These are phyloP conservation scores for Isabelozyma heimii DNA, from an alignment of 805 yeast genomes.

Conservation along the genomic window DNA sequence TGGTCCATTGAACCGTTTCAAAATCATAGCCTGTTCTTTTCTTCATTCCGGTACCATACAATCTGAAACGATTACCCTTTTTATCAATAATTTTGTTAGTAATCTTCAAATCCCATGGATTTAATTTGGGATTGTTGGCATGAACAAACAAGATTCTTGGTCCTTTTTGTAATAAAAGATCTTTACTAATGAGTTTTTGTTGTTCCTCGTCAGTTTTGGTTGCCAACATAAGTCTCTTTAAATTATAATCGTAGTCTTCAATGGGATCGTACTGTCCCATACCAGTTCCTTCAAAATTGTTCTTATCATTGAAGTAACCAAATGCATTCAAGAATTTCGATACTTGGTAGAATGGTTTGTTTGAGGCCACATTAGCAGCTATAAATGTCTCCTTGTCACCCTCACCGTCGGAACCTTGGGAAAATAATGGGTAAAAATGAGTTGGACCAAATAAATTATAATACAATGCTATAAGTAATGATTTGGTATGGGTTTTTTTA, in stretches of 20 bases:
- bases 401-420: slow-evolving; percentile 59
- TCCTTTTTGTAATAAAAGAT: slow-evolving; percentile 9
- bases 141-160: slow-evolving; percentile 53
- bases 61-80: slow-evolving; percentile 48
- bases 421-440: slow-evolving; percentile 40
- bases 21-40: slow-evolving; percentile 54
- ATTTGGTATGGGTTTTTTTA: slow-evolving; percentile 35
- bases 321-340: slow-evolving; percentile 50
- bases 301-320: slow-evolving; percentile 37
- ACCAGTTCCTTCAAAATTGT: slow-evolving; percentile 61
- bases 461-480: slow-evolving; percentile 37
- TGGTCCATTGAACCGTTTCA: slow-evolving; percentile 57
- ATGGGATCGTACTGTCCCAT: slow-evolving; percentile 76
- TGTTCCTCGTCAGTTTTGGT: slow-evolving; percentile 5
- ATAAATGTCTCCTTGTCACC: slow-evolving; percentile 80
- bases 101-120: slow-evolving; percentile 54
- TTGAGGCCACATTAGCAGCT: slow-evolving; percentile 59
- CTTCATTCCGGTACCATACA: slow-evolving; percentile 58
- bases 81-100: slow-evolving; percentile 40
- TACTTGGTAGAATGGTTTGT: slow-evolving; percentile 53
- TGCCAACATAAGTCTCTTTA: slow-evolving; percentile 9
- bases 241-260: slow-evolving; percentile 45
- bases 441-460: slow-evolving; percentile 42
- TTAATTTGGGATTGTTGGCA: slow-evolving; percentile 64
- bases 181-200: slow-evolving; percentile 3